phyloP scores from a whole-genome alignment of 2,329 filamentous ascomycete species.

The Hymenoscyphus infarciens region DNA sequence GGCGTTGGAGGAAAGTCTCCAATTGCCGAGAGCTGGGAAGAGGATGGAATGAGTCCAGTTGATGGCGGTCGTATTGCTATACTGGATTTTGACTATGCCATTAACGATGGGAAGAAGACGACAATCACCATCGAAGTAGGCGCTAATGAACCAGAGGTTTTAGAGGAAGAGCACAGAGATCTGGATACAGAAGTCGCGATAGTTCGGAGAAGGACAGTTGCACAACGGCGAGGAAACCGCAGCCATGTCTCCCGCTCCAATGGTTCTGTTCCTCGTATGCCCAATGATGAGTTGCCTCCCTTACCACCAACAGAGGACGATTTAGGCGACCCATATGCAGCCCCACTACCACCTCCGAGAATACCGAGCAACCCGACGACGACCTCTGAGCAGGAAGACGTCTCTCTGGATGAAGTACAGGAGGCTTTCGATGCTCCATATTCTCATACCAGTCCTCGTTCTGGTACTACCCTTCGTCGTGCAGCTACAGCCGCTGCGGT shows the following conservation, averaged over 20 bases:
- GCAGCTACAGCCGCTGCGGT: conserved; percentile 74
- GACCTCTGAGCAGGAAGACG: conserved; percentile 23
- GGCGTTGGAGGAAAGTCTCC: conserved; percentile 59
- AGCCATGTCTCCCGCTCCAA: conserved; percentile 45
- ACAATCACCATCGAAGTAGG: conserved; percentile 73
- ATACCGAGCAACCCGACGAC: conserved; percentile 23
- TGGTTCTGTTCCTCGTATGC: conserved; percentile 38
- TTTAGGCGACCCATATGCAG: conserved; percentile 20
- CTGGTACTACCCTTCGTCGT: conserved; percentile 65
- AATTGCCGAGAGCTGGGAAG: conserved; percentile 46
- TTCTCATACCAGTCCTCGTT: conserved; percentile 68
- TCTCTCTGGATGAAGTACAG: conserved; percentile 35
- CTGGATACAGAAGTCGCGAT: conserved; percentile 76
- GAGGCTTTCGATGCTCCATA: conserved; percentile 67
- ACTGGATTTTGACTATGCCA: conserved; percentile 68
- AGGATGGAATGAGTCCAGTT: conserved; percentile 71
- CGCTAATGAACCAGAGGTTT: conserved; percentile 61
- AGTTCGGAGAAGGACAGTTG: conserved; percentile 69
- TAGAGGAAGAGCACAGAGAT: conserved; percentile 71
- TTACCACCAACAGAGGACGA: conserved; percentile 27
- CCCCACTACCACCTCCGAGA: conserved; percentile 16
- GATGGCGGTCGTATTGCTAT: conserved; percentile 72
- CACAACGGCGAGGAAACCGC: conserved; percentile 52
- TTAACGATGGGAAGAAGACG: conserved; percentile 50
- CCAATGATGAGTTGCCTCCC: conserved; percentile 24